Evolutionary conservation across 2,329 filamentous ascomycete genomes (phyloP), one percentile per base, ranked within the genome.

Genomic region (Alternaria arborescens): DNA sequence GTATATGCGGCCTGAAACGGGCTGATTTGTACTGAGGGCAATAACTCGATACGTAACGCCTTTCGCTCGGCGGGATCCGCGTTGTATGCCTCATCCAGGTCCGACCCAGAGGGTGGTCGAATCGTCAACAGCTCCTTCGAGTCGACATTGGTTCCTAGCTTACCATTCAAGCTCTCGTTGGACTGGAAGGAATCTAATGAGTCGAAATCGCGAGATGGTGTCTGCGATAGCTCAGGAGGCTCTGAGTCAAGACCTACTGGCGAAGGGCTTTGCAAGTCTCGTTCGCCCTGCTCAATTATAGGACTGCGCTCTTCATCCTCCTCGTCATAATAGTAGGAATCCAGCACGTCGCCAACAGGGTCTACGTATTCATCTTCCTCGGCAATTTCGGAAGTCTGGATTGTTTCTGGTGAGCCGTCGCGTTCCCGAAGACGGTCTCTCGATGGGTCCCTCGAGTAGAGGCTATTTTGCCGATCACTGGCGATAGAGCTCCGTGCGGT

Each of bases 401-500:
- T 63, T 2, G 69, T 72, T 42, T 75, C 72, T n/a, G 71, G 71
- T 8, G 73, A 75, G n/a, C 71, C 65, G 47, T 74, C 71, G 18
- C 71, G 71, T 36, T 74, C 68, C 18, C 65, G 65, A 12, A 71
- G 48, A 24, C 71, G 58, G 46, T 71, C 68, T 66, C 70, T 48
- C 7, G 74, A 73, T 18, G 67, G 64, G 41, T 74, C 70, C 60
- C 72, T 60, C 5, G 72, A 75, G 89, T 88, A 72, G 86, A 71
- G 56, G 60, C 75, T 74, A 16, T 56, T 64, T 20, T 69, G 72
- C 18, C 61, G 66, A 83, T 95, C 80, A 81, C 84, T 90, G 4
- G 57, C 64, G 54, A 89, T 84, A 2, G 91, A 93, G 81, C 91
- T 96, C 61, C 88, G 87, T 69, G 91, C 93, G 4, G 93, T 95